Evolutionary conservation across 1,284 basidiomycete genomes (phyloP).

Genomic region (Salmacisia buchloeana): DNA sequence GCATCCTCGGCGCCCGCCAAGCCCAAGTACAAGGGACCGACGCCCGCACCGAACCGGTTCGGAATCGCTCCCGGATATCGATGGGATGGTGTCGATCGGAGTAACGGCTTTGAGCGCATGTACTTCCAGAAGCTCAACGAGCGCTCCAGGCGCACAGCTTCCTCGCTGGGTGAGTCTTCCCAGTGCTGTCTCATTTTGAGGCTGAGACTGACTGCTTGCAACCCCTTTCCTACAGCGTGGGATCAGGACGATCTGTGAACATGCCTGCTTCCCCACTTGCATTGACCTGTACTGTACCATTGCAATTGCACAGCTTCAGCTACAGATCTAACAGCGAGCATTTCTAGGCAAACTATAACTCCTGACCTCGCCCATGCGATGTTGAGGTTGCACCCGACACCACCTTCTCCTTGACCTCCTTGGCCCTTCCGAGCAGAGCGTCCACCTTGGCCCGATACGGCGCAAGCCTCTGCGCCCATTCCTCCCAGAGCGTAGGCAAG

Average conservation of each 20-base stretch:
- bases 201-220: not conserved
- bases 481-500: not conserved
- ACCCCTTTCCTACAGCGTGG: conserved; percentile 14
- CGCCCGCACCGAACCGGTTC: conserved; percentile 88
- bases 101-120: conserved; percentile 92
- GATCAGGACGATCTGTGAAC: conserved; percentile 28
- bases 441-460: too few relatives aligned
- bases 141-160: conserved; percentile 17
- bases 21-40: conserved; percentile 80
- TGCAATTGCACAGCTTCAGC: too few relatives aligned
- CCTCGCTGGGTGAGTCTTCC: conserved; percentile 19
- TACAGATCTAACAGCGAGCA: too few relatives aligned
- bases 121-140: conserved; percentile 35
- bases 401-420: too few relatives aligned
- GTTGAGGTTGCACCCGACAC: too few relatives aligned
- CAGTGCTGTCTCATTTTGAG: not conserved
- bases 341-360: too few relatives aligned
- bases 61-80: conserved; percentile 88
- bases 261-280: not conserved
- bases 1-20: conserved; percentile 62
- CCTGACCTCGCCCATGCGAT: too few relatives aligned
- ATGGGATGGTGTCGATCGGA: conserved; percentile 71
- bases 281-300: not conserved
- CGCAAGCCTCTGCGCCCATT: too few relatives aligned
- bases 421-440: too few relatives aligned